These are phyloP conservation scores for Zygotorulaspora mrakii DNA, from an alignment of 1,139 yeast genomes.

Conservation along the genomic window DNA sequence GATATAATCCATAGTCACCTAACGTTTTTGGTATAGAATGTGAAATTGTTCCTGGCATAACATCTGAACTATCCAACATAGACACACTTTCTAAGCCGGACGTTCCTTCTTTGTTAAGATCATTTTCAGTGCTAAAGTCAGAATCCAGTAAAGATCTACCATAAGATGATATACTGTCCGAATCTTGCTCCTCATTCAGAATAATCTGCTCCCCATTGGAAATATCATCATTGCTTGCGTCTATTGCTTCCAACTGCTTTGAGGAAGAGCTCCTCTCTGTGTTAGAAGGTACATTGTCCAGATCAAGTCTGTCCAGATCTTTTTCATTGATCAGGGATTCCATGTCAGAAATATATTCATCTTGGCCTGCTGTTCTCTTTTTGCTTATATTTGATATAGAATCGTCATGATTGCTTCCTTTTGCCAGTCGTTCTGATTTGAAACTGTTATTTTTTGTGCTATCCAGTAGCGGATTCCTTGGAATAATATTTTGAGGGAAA, in stretches of 20 bases:
- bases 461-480: conserved; percentile 16
- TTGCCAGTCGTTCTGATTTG: conserved; percentile 11
- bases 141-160: conserved; percentile 40
- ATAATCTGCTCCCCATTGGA: conserved; percentile 10
- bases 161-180: conserved; percentile 37
- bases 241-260: conserved; percentile 11
- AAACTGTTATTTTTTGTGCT: conserved; percentile 13
- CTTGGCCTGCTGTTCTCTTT: conserved; percentile 9
- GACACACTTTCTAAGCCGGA: conserved; percentile 22
- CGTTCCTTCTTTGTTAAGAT: conserved; percentile 23
- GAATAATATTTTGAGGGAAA: conserved; percentile 21
- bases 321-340: conserved; percentile 35
- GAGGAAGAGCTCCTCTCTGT: conserved; percentile 8
- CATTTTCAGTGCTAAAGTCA: conserved; percentile 37
- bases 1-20: conserved; percentile 28
- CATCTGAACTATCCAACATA: conserved; percentile 20
- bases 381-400: conserved; percentile 1
- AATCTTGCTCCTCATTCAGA: conserved; percentile 28
- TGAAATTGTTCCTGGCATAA: conserved; percentile 22
- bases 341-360: conserved; percentile 30
- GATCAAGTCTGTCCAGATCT: conserved; percentile 28
- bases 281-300: conserved; percentile 19
- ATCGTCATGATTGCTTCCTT: conserved; percentile 12
- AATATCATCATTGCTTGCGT: conserved; percentile 9
- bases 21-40: conserved; percentile 29